Percentiles rank a stretch among this genome's conserved stretches.
Evolutionary conservation across 257 asterid genomes (phyloP).

Genomic region (Echites panduratus): DNA sequence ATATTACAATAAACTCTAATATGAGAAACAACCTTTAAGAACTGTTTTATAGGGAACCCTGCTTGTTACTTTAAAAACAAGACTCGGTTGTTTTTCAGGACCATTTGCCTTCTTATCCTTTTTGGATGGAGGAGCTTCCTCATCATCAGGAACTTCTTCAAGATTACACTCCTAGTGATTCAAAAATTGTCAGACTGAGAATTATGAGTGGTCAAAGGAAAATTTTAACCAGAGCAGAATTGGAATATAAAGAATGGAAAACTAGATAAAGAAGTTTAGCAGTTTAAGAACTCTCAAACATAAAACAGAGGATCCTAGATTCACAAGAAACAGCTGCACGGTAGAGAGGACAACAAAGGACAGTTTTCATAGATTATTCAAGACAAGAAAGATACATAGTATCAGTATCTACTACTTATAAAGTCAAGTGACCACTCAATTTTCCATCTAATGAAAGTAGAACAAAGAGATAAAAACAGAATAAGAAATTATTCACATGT

Average conservation of each 20-base stretch:
- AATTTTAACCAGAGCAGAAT: background rate
- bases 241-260: background rate
- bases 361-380: background rate
- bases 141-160: slow-evolving; percentile 83
- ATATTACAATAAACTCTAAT: background rate
- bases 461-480: background rate
- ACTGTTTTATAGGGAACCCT: slow-evolving; percentile 93
- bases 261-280: background rate
- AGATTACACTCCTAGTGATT: slow-evolving; percentile 75
- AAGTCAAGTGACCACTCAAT: background rate
- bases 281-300: background rate
- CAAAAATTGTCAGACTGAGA: background rate
- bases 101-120: slow-evolving; percentile 90
- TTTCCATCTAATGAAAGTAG: no score
- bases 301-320: background rate
- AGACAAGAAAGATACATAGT: background rate
- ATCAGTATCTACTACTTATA: background rate
- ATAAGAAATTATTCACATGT: background rate
- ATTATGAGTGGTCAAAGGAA: background rate
- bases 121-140: slow-evolving; percentile 66
- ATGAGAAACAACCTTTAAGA: slow-evolving; percentile 48
- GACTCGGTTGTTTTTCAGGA: slow-evolving; percentile 82
- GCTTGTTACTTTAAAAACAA: slow-evolving; percentile 71
- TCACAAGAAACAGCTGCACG: background rate
- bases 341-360: background rate